A percentile compares a stretch with the other conserved stretches of the same genome.
phyloP scores from a whole-genome alignment of 805 yeast species.

The Candida rishiriensis region DNA sequence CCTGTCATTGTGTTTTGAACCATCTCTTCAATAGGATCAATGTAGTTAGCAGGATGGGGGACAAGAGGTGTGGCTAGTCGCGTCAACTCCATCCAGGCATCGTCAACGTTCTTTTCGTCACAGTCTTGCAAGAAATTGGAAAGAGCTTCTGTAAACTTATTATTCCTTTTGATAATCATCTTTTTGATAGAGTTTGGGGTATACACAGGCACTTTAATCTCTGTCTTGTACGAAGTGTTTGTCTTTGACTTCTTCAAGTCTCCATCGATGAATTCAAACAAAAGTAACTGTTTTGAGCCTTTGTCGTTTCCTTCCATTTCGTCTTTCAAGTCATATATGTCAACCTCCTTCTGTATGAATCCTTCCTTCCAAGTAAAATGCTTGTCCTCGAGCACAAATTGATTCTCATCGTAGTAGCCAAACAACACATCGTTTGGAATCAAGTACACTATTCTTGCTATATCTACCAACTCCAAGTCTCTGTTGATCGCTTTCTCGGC shows the following conservation, averaged over 20 bases:
- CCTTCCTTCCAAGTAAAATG: constrained; percentile 44
- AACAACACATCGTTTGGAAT: constrained; percentile 67
- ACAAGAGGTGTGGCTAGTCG: constrained; percentile 32
- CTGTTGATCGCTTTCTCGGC: constrained; percentile 47
- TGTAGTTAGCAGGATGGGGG: constrained; percentile 46
- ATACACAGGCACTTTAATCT: constrained; percentile 46
- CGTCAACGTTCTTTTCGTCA: constrained; percentile 24
- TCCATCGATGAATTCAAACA: constrained; percentile 77
- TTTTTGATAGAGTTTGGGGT: constrained; percentile 53
- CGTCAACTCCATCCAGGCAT: constrained; percentile 40
- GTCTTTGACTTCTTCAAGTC: constrained; percentile 45
- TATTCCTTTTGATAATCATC: constrained; percentile 54
- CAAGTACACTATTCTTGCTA: constrained; percentile 57
- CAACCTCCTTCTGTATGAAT: constrained; percentile 51
- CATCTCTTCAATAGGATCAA: constrained; percentile 63
- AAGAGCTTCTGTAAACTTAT: constrained; percentile 43
- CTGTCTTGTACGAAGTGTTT: constrained; percentile 37
- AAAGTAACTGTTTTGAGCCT: constrained; percentile 47
- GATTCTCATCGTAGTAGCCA: constrained; percentile 78
- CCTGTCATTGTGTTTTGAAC: constrained; percentile 26
- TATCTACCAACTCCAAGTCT: constrained; percentile 44
- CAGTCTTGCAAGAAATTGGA: constrained; percentile 33
- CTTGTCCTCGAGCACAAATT: constrained; percentile 40
- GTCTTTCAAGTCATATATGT: constrained; percentile 43
- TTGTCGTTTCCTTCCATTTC: constrained; percentile 22